These are phyloP conservation scores for Periconia macrospinosa DNA, from an alignment of 2,329 filamentous ascomycete genomes.

Conservation along the genomic window DNA sequence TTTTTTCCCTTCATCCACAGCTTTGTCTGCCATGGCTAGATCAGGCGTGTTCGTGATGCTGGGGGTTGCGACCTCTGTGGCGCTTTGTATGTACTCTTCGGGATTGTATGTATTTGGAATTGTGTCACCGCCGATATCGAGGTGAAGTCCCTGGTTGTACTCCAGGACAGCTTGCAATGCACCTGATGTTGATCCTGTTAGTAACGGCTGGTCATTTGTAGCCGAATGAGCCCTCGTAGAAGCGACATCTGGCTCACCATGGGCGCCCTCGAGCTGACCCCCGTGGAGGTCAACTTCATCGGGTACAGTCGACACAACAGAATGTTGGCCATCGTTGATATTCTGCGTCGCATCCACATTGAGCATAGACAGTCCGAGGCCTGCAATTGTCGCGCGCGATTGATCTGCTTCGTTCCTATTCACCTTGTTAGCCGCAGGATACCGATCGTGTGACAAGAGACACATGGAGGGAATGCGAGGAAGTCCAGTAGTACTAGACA, in stretches of 20 bases:
- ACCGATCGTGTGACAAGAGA: slow-evolving; percentile 38
- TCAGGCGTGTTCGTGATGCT: slow-evolving; percentile 48
- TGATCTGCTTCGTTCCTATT: slow-evolving; percentile 22
- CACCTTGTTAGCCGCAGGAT: slow-evolving; percentile 25
- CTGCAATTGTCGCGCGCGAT: slow-evolving; percentile 25
- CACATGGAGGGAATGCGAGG: slow-evolving; percentile 43
- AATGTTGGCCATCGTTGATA: slow-evolving; percentile 28
- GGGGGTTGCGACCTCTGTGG: slow-evolving; percentile 53
- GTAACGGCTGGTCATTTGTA: slow-evolving; percentile 14
- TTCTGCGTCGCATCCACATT: slow-evolving; percentile 23
- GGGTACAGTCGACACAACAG: slow-evolving; percentile 33
- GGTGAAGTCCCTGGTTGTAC: slow-evolving; percentile 35
- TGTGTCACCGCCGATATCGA: slow-evolving; percentile 36
- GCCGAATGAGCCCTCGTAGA: slow-evolving; percentile 24
- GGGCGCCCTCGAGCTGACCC: slow-evolving; percentile 12
- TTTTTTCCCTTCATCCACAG: slow-evolving; percentile 39
- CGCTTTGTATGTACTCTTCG: slow-evolving; percentile 48
- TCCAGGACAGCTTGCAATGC: slow-evolving; percentile 29
- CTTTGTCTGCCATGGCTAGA: slow-evolving; percentile 35
- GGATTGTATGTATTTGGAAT: slow-evolving; percentile 40
- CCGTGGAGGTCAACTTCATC: slow-evolving; percentile 22
- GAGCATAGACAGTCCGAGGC: slow-evolving; percentile 39
- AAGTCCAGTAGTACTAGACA: slow-evolving; percentile 35
- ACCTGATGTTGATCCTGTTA: slow-evolving; percentile 19
- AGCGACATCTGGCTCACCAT: slow-evolving; percentile 19